Percentiles rank a stretch among this genome's conserved stretches.
Evolutionary conservation across 305 asterid genomes (phyloP).

Genomic region (Fraxinus paxiana): DNA sequence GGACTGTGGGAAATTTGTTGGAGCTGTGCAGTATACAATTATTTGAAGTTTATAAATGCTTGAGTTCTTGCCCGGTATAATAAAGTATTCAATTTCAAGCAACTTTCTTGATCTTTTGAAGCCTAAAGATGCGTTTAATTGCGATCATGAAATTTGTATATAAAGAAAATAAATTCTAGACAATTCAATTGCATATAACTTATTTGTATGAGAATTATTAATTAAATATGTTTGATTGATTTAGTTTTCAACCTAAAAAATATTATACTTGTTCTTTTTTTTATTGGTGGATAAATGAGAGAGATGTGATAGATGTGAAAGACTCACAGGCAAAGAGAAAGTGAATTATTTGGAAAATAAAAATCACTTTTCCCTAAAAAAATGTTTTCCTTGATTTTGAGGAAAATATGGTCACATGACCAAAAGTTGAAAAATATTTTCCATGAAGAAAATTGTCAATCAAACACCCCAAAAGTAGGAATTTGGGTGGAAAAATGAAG

Average conservation of each 20-base stretch:
- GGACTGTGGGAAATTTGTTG: background rate
- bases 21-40: background rate
- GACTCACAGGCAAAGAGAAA: background rate
- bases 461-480: background rate
- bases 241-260: no score
- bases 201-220: background rate
- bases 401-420: background rate
- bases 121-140: background rate
- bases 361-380: background rate
- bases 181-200: no score
- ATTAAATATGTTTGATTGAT: background rate
- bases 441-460: background rate
- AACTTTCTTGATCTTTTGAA: background rate
- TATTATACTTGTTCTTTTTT: background rate
- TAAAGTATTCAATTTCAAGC: background rate
- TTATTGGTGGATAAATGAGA: background rate
- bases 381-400: background rate
- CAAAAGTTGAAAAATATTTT: background rate
- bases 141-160: background rate
- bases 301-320: background rate
- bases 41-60: background rate
- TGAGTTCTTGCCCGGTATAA: background rate
- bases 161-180: background rate
- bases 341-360: background rate
- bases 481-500: background rate